These are phyloP conservation scores for Heteromeles arbutifolia DNA, from an alignment of 306 rosid genomes.

Conservation along the genomic window DNA sequence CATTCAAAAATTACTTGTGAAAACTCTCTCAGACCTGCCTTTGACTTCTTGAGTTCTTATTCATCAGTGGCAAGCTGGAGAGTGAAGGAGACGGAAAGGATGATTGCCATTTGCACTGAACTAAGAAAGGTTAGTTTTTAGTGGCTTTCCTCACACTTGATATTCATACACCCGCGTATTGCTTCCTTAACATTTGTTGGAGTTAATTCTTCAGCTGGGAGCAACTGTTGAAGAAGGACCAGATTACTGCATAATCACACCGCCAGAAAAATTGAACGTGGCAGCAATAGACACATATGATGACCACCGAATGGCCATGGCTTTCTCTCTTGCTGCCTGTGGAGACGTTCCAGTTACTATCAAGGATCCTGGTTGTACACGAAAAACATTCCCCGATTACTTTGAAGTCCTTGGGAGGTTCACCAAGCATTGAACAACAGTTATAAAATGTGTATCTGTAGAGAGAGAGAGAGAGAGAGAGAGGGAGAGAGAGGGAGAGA, in stretches of 20 bases:
- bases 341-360: slow-evolving; percentile 91
- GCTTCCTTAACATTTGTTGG: not conserved
- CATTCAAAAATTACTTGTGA: slow-evolving; percentile 6
- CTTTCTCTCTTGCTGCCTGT: slow-evolving; percentile 98
- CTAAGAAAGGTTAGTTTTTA: slow-evolving; percentile 70
- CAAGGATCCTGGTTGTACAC: slow-evolving; percentile 95
- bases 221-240: slow-evolving; percentile 97
- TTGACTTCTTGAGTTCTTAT: slow-evolving; percentile 10
- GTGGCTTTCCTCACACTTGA: slow-evolving; percentile 3
- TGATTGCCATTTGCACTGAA: slow-evolving; percentile 99
- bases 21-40: not conserved
- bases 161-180: not conserved
- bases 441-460: not conserved
- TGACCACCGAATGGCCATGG: slow-evolving; percentile 99
- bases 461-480: not conserved
- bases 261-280: slow-evolving; percentile 75
- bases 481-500: not conserved
- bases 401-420: slow-evolving; percentile 80
- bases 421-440: slow-evolving; percentile 50
- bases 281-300: slow-evolving; percentile 90
- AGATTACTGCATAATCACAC: slow-evolving; percentile 92
- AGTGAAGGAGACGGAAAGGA: slow-evolving; percentile 97
- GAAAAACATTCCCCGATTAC: slow-evolving; percentile 95
- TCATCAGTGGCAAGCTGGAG: slow-evolving; percentile 98
- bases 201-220: slow-evolving; percentile 59